Base-by-base conservation (phyloP, 257 asterid genomes). In the Primulina eburnea region DNA sequence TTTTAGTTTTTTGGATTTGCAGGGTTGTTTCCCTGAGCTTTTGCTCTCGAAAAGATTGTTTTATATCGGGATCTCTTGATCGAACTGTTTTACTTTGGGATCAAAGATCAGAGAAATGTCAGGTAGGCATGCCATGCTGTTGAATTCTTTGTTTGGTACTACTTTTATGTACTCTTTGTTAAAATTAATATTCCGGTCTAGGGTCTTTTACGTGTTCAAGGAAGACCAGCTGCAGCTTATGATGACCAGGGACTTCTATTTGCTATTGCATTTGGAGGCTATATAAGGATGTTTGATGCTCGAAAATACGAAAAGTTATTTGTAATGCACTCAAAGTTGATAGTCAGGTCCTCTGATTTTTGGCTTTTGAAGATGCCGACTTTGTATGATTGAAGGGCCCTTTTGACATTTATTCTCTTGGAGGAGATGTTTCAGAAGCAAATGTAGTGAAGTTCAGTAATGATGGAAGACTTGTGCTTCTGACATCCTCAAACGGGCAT, bases 21-120 rank as follows among this genome's bases (percentile, higher is more conserved):
- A 92, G 97, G 82, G 99, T 91, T 73, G 97, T 89, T 58, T 91
- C 96, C 52, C 95, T 94, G 65, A 89, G 97, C 77, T 85, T 91
- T 60, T 86, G 97, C 82, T 80, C 92, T 63, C 82, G 89, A 60
- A 91, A 79, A 73, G 97, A 94, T 53, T 85, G 92, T 81, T 91
- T 94, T 76, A 84, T 94, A 43, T 94, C 99, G 78, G 99, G 99
- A 37, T 91, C 97, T 47, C 87, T 89, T 66, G 96, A 91, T 75
- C 88, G 89, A 68, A 89, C 97, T 21, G 97, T 94, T 78, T 77
- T 94, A 79, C 97, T 94, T 56, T 94, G 99, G 99, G 97, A 94
- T 75, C 97, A 91, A 85, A 84, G 97, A 86, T 92, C 95, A 52
- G 99, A 94, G 69, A 94, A 89, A 77, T 94, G 97, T 75, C 99